A percentile compares a stretch with the other conserved stretches of the same genome.
Conservation (phyloP, 2,329 filamentous ascomycete species). For the Zymoseptoria pseudotritici region DNA sequence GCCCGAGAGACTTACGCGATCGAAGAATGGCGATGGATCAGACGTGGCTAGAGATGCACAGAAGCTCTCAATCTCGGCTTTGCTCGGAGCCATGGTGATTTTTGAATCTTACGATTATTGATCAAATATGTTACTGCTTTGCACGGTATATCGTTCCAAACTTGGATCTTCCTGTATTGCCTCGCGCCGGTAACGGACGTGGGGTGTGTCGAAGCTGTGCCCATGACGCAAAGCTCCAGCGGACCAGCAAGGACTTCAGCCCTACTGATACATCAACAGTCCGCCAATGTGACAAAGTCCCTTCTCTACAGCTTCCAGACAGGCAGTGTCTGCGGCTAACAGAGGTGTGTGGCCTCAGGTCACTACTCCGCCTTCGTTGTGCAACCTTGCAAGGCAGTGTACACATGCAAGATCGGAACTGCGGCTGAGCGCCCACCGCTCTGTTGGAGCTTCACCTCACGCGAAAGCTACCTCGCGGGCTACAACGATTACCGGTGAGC, state of each 20-base stretch:
- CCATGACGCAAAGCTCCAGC: too few relatives aligned
- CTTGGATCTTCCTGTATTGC: too few relatives aligned
- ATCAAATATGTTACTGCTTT: too few relatives aligned
- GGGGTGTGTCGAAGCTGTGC: too few relatives aligned
- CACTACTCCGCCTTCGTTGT: neutral
- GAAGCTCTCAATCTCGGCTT: conserved; percentile 17
- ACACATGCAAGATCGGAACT: neutral
- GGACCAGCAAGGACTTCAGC: too few relatives aligned
- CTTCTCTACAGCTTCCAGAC: neutral
- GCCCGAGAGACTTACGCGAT: conserved; percentile 12
- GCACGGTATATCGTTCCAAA: too few relatives aligned
- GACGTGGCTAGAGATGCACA: conserved; percentile 16
- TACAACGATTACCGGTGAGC: neutral
- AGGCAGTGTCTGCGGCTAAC: neutral
- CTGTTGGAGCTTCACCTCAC: neutral
- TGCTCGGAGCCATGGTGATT: conserved; percentile 9
- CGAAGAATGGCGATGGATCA: conserved; percentile 22
- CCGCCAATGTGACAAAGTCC: neutral
- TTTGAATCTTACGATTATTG: neutral
- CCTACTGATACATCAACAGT: neutral
- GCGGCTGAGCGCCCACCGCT: neutral
- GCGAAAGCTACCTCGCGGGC: neutral
- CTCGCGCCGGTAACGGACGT: too few relatives aligned
- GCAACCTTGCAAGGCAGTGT: neutral
- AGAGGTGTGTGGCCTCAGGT: neutral